Conservation (phyloP, 2,329 filamentous ascomycete species). For the Beauveria medogensis region DNA sequence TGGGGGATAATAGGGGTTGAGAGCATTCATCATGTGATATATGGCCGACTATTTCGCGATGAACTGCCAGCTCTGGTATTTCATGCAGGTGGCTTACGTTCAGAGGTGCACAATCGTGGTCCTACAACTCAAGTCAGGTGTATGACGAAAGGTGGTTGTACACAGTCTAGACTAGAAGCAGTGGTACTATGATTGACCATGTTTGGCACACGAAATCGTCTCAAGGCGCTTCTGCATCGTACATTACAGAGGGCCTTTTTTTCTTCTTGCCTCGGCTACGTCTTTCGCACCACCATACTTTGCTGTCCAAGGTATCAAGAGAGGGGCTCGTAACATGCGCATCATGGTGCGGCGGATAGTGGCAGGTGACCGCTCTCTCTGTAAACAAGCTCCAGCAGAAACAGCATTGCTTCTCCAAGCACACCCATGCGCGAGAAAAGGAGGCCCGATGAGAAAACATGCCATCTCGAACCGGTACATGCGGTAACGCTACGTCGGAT, state of each 20-base stretch:
- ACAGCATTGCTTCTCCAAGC: background rate
- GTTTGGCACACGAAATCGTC: background rate
- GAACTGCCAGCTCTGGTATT: background rate
- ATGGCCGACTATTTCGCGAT: background rate
- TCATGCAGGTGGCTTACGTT: constrained; percentile 4
- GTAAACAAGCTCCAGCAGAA: background rate
- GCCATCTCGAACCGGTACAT: background rate
- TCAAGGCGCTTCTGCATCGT: background rate
- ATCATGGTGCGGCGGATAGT: background rate
- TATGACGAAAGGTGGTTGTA: background rate
- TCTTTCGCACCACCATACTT: background rate
- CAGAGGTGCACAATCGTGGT: background rate
- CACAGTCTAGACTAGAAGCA: constrained; percentile 3
- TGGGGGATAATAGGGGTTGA: background rate
- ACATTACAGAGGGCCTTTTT: background rate
- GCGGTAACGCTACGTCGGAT: too few relatives aligned
- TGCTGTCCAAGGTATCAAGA: background rate
- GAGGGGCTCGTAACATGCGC: background rate
- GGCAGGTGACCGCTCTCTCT: background rate
- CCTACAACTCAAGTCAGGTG: background rate
- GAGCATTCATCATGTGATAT: background rate
- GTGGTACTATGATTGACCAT: background rate
- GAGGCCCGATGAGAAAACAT: background rate
- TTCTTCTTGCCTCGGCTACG: background rate
- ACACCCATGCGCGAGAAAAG: background rate